Conservation (phyloP, 192 early-diverging fungal species). For the Kappamyces sp. region DNA sequence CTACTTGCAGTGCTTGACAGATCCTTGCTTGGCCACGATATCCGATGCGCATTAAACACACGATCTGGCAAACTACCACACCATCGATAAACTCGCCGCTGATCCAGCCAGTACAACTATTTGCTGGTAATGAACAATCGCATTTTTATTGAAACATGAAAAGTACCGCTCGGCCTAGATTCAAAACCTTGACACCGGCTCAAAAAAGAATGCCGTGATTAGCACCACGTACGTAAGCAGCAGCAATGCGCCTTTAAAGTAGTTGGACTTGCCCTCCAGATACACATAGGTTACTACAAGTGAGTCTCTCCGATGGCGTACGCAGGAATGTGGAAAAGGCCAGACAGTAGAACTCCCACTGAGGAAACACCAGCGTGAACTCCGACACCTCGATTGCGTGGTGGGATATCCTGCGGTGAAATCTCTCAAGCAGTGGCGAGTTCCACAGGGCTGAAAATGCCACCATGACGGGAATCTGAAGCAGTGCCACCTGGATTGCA, state of each 20-base stretch:
- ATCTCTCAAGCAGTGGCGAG: neutral
- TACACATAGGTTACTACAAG: conserved; percentile 86
- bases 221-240: conserved; percentile 80
- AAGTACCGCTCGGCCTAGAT: no score
- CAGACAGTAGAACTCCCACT: conserved; percentile 61
- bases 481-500: conserved; percentile 86
- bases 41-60: no score
- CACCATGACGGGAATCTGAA: conserved; percentile 93
- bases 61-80: no score
- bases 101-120: no score
- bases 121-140: no score
- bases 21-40: no score
- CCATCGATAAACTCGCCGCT: no score
- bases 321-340: conserved; percentile 50
- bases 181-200: conserved; percentile 5
- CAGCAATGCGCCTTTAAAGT: conserved; percentile 93
- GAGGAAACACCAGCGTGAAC: conserved; percentile 68
- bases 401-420: neutral
- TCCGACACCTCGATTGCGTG: neutral
- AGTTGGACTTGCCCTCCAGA: conserved; percentile 92
- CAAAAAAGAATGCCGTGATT: conserved; percentile 73
- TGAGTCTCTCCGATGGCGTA: conserved; percentile 28
- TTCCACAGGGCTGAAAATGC: conserved; percentile 58
- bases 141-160: no score
- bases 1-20: no score